phyloP scores from a whole-genome alignment of 2,329 filamentous ascomycete species.

The Pseudonectria foliicola region DNA sequence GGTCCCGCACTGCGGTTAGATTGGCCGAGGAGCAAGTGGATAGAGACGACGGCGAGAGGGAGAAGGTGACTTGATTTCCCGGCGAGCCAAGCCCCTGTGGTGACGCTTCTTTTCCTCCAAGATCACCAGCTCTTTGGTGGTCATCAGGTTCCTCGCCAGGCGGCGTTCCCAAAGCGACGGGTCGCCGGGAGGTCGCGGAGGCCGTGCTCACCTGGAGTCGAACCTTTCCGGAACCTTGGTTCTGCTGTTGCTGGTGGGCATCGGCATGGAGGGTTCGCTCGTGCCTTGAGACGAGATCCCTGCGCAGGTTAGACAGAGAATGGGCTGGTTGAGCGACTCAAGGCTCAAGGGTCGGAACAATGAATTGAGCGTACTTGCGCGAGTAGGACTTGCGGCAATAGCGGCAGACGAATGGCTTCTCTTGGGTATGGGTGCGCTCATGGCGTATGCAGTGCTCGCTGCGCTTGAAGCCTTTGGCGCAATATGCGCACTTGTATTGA shows the following conservation, averaged over 20 bases:
- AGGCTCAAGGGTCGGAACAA: not conserved
- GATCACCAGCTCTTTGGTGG: too few species aligned
- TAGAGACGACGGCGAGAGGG: too few species aligned
- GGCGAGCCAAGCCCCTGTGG: too few species aligned
- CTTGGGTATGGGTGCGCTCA: conserved; percentile 10
- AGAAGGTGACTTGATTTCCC: too few species aligned
- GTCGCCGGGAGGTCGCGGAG: not conserved
- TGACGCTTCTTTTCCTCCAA: not conserved
- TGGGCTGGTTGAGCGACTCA: too few species aligned
- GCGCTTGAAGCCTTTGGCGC: conserved; percentile 10
- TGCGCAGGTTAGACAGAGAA: not conserved
- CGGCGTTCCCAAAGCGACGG: too few species aligned
- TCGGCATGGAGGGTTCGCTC: conserved; percentile 9
- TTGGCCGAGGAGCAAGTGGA: too few species aligned
- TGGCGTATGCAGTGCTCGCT: conserved; percentile 13
- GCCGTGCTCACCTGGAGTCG: not conserved
- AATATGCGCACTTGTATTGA: conserved; percentile 7
- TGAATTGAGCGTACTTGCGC: conserved; percentile 3
- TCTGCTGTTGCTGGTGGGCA: not conserved
- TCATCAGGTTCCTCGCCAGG: too few species aligned
- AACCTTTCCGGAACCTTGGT: not conserved
- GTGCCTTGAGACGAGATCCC: conserved; percentile 11
- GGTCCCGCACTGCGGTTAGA: too few species aligned
- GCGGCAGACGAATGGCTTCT: conserved; percentile 11
- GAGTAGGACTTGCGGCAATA: conserved; percentile 11